phyloP scores from a whole-genome alignment of 768 basidiomycete species.

The Boletus speciosus region DNA sequence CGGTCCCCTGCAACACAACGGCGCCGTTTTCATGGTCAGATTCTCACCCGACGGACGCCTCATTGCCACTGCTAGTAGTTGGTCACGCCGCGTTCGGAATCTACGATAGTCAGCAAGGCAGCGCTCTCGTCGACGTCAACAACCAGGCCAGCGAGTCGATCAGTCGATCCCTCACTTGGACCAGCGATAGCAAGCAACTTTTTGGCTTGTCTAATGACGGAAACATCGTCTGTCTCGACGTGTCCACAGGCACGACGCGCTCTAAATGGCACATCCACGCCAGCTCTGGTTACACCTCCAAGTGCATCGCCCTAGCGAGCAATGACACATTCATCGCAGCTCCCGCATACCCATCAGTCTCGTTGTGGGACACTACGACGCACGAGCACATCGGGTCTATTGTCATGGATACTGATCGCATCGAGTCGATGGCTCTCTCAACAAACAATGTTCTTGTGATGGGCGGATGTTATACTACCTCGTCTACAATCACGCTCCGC shows the following conservation, averaged over 20 bases:
- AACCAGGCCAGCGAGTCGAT: too few species aligned
- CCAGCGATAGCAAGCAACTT: not conserved
- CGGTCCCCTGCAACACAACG: not conserved
- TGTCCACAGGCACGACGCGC: not conserved
- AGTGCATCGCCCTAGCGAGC: not conserved
- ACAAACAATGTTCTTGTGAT: not conserved
- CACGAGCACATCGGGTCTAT: not conserved
- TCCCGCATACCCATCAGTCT: not conserved
- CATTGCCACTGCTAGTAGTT: not conserved
- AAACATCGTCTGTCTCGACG: not conserved
- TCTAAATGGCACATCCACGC: not conserved
- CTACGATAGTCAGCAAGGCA: not conserved
- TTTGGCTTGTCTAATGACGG: not conserved
- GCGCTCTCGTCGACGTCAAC: not conserved
- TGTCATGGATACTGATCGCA: too few species aligned
- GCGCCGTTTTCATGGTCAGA: accelerated
- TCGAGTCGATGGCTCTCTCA: not conserved
- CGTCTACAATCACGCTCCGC: not conserved
- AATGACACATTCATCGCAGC: not conserved
- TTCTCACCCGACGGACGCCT: not conserved
- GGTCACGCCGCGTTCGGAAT: not conserved
- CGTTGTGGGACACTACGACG: not conserved
- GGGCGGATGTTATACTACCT: not conserved
- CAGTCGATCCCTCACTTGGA: not conserved
- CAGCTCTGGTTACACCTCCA: too few species aligned